Percentiles rank a stretch among this genome's conserved stretches.
These are phyloP conservation scores for Mortierella sp. DNA, from an alignment of 371 early-diverging fungal genomes.

Conservation along the genomic window DNA sequence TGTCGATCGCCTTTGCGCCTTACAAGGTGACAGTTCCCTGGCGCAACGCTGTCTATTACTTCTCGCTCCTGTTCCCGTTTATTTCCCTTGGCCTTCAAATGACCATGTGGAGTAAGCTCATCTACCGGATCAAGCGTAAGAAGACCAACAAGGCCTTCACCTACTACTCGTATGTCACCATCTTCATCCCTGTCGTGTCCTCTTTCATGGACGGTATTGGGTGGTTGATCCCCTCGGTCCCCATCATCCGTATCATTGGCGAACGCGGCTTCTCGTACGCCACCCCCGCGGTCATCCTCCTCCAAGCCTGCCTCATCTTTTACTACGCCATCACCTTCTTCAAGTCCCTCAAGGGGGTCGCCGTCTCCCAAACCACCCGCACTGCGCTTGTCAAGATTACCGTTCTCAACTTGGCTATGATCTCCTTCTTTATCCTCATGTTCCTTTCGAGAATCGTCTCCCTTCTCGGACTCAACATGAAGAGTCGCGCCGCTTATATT, in stretches of 20 bases:
- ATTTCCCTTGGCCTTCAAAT: slow-evolving; percentile 56
- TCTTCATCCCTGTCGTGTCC: slow-evolving; percentile 44
- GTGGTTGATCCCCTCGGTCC: slow-evolving; percentile 49
- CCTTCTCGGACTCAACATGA: slow-evolving; percentile 47
- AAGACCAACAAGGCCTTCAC: slow-evolving; percentile 42
- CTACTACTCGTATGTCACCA: slow-evolving; percentile 46
- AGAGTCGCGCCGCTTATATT: slow-evolving; percentile 38
- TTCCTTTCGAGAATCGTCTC: slow-evolving; percentile 53
- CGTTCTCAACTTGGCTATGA: slow-evolving; percentile 54
- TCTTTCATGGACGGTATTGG: slow-evolving; percentile 56
- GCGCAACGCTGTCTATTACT: slow-evolving; percentile 52
- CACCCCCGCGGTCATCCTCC: slow-evolving; percentile 47
- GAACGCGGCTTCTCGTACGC: slow-evolving; percentile 48
- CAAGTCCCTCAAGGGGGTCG: slow-evolving; percentile 44
- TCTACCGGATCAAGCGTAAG: slow-evolving; percentile 55
- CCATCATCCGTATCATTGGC: slow-evolving; percentile 52
- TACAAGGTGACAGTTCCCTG: slow-evolving; percentile 54
- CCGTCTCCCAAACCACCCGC: slow-evolving; percentile 46
- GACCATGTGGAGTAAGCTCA: slow-evolving; percentile 53
- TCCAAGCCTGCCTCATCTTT: slow-evolving; percentile 50
- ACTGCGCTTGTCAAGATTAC: slow-evolving; percentile 56
- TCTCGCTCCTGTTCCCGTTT: slow-evolving; percentile 53
- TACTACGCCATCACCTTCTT: slow-evolving; percentile 53
- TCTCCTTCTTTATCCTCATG: slow-evolving; percentile 58
- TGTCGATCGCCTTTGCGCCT: slow-evolving; percentile 57